Base-by-base conservation (phyloP, 331 rosid genomes). In the Rhamnella rubrinervis region DNA sequence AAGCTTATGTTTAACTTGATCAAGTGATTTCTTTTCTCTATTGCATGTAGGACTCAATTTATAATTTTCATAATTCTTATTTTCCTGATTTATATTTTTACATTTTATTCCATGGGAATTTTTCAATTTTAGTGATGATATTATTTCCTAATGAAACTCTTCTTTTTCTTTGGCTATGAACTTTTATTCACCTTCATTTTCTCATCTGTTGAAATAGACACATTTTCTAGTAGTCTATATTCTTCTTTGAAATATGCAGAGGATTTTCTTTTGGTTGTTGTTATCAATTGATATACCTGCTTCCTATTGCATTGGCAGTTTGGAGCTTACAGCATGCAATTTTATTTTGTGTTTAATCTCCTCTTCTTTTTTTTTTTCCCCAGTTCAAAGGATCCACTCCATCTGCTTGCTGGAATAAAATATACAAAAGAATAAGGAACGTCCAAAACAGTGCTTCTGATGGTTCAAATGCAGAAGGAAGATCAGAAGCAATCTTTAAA, bases 351-450 rank as follows among this genome's bases (percentile, higher is more conserved):
- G 25, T 71, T 50, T 19, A 25, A 41, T 71, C 60, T 25, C 55
- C 15, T 23, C 21, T 65, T 20, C 60, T 65, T 17, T 37, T 55
- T 65, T 70, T 38, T 21, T 20, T 77, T 71, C 53, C 78, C 55
- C 83, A 93, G 98, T 88, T 91, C 78, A 81, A 83, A 68, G 97
- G 91, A 71, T 61, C 79, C 78, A 88, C 96, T 52, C 97, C 98
- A 31, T 85, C 97, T 44, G 77, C 87, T 75, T 93, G 98, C 89
- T 93, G 98, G 98, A 80, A 79, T 71, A 85, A 93, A 85, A 77
- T 93, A 81, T 91, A 81, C 79, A 76, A 80, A 78, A 86, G 86
- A 83, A 83, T 93, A 63, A 85, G 70, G 82, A 79, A 82, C 75
- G 21, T 72, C 66, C 89, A 81, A 80, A 85, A 44, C 65, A 75